Conservation (phyloP, 495 filamentous ascomycete genomes). For the Cladorrhinum samala region DNA sequence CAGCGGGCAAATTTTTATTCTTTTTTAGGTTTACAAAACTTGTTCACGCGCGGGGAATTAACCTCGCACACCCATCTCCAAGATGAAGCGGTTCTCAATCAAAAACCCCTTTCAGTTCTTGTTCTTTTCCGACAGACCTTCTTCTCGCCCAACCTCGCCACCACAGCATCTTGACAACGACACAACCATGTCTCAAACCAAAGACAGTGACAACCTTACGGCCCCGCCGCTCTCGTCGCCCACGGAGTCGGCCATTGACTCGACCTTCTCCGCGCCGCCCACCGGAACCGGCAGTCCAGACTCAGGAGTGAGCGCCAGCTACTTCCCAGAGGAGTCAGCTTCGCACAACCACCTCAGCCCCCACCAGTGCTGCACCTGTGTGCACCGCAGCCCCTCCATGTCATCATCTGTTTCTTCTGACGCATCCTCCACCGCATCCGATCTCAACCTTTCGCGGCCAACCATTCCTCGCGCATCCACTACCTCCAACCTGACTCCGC, state of each 20-base stretch:
- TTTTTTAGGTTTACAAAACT: neutral
- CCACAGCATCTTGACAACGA: neutral
- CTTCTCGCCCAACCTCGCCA: neutral
- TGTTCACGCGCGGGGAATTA: neutral
- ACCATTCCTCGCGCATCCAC: neutral
- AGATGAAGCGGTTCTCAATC: neutral
- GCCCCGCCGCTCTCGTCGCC: neutral
- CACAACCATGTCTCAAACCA: neutral
- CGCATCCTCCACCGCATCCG: slow-evolving; percentile 3
- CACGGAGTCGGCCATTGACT: neutral
- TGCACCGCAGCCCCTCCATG: slow-evolving; percentile 14
- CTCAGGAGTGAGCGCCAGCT: neutral
- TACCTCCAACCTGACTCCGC: slow-evolving; percentile 7
- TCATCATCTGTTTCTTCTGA: slow-evolving; percentile 16
- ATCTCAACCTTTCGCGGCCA: neutral
- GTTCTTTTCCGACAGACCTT: neutral
- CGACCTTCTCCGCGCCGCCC: neutral
- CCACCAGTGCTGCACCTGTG: neutral
- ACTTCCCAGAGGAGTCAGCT: neutral
- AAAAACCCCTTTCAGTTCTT: neutral
- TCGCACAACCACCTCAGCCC: neutral
- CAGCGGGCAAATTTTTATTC: neutral
- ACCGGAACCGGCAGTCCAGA: neutral
- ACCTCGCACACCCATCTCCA: neutral
- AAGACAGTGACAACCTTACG: neutral